phyloP scores from a whole-genome alignment of 2,329 filamentous ascomycete species.

The Tolypocladium tundrense region DNA sequence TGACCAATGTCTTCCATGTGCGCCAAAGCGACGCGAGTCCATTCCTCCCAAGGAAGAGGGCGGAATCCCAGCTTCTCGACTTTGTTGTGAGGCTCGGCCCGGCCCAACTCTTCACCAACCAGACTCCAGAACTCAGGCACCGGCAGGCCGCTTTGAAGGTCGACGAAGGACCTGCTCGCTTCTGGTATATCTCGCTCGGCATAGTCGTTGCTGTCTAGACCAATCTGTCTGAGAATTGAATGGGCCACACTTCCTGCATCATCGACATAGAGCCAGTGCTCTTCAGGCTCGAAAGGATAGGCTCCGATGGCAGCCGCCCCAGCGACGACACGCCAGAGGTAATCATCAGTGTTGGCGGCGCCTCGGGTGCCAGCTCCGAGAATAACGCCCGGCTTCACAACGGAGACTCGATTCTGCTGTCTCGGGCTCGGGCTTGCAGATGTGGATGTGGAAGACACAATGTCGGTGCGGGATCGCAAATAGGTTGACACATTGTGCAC shows the following conservation, averaged over 20 bases:
- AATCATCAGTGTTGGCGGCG: slow-evolving; percentile 13
- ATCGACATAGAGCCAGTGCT: slow-evolving; percentile 9
- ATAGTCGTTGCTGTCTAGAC: not conserved
- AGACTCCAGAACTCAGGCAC: slow-evolving; percentile 10
- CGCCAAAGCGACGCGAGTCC: slow-evolving; percentile 4
- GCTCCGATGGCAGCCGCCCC: slow-evolving; percentile 5
- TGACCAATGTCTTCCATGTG: slow-evolving; percentile 5
- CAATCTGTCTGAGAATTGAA: slow-evolving; percentile 3
- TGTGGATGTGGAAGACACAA: not conserved
- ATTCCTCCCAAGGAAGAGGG: slow-evolving; percentile 6
- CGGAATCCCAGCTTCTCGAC: not conserved
- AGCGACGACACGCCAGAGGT: slow-evolving; percentile 11
- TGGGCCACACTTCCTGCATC: slow-evolving; percentile 8
- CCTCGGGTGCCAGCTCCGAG: slow-evolving; percentile 9
- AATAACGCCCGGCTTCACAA: slow-evolving; percentile 13
- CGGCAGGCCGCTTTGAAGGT: slow-evolving; percentile 6
- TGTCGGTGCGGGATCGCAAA: not conserved
- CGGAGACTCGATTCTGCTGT: slow-evolving; percentile 6
- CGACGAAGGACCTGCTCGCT: slow-evolving; percentile 1
- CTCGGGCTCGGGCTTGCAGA: not conserved
- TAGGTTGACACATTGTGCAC: slow-evolving; percentile 3
- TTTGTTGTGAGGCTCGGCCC: not conserved
- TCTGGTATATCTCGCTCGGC: not conserved
- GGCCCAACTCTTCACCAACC: slow-evolving; percentile 7
- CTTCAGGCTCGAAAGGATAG: slow-evolving; percentile 4